Evolutionary conservation across 2,329 filamentous ascomycete species (phyloP), one percentile per base, ranked within the genome.

Genomic region (Trichoderma oligosporum): DNA sequence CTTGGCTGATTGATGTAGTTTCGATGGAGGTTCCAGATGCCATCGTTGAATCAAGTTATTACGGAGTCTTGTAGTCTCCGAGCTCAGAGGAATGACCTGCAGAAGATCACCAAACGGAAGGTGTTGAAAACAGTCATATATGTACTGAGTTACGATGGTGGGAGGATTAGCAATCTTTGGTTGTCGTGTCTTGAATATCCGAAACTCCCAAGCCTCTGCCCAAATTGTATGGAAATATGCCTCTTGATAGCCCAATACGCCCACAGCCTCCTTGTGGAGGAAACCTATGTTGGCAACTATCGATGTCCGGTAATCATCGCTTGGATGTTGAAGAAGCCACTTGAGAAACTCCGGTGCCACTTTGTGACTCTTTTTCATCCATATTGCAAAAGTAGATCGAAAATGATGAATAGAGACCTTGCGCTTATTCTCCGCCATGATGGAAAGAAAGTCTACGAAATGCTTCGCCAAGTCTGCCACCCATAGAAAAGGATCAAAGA

Each of bases 131-230:
- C 82, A 82, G 3, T 81, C 66, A 59, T 83, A 79, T 0, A 88
- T 81, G 56, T 87, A 89, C 0, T 85, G 82, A 0, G 90, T 93
- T 0, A 92, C 86, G 0, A 89, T 71, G 0, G 89, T 93, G 3
- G 67, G 67, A 0, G 67, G 27, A 38, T 33, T 11, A 7, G 7
- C 35, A 7, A 8, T 31, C n/a, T 41, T 27, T 1, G 49, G 56
- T 20, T 11, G n/a, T 18, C 45, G 27, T 4, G 66, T 66, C 8
- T 35, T 41, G 61, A 77, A 77, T 12, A 64, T 63, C 11, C 60
- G 63, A 8, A 76, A 71, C 3, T 70, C 61, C 48, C 70, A 71
- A 1, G 78, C 67, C 64, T 88, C 82, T 1, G 70, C 65, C 79
- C 85, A 88, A 0, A 88, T 56, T 0, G 66, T 67, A 56, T 85